Base-by-base conservation (phyloP, 148 eudicot species). In the Nyssa sinensis region DNA sequence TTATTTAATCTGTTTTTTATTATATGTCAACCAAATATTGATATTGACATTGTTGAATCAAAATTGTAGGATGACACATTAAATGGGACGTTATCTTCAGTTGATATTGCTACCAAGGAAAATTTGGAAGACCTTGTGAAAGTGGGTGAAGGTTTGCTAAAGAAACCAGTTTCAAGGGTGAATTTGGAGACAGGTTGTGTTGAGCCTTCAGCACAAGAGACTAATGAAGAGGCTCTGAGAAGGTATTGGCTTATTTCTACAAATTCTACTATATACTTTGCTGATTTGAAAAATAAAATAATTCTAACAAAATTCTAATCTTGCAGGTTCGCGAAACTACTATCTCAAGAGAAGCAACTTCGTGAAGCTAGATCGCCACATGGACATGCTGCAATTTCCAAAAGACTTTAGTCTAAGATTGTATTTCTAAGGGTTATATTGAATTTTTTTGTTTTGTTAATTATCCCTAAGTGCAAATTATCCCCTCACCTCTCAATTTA, bases 81-180 rank as follows among this genome's bases (percentile, higher is more conserved):
- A 53, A 51, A 37, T 24, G 72, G 72, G 13, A n/a, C 9, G n/a
- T 61, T 69, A 21, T 69, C 72, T 2, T 69, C 72, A 28, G 29
- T 31, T 12, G 72, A 69, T 21, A 53, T 69, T 24, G 72, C 72
- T 69, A 69, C 72, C 4, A 53, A 69, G 62, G 29, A 1, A 69
- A 69, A 69, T 69, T 69, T 69, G 19, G 72, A 69, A 51, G 72
- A 69, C 30, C 72, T 69, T 4, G 72, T 69, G 16, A 69, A 51
- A 51, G 72, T 69, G 21, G 72, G 72, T 4, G 72, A 69, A 69
- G 61, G 61, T 29, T 53, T 69, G n/a, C 25, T 69, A 25, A 69
- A 69, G 41, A 69, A 69, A 24, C 72, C 61, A 21, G 41, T 69
- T 31, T 69, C 72, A 3, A 69, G 72, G 72, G 41, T 69, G 9